Evolutionary conservation across 2,329 filamentous ascomycete genomes (phyloP).

Genomic region (Shiraia bambusicola): DNA sequence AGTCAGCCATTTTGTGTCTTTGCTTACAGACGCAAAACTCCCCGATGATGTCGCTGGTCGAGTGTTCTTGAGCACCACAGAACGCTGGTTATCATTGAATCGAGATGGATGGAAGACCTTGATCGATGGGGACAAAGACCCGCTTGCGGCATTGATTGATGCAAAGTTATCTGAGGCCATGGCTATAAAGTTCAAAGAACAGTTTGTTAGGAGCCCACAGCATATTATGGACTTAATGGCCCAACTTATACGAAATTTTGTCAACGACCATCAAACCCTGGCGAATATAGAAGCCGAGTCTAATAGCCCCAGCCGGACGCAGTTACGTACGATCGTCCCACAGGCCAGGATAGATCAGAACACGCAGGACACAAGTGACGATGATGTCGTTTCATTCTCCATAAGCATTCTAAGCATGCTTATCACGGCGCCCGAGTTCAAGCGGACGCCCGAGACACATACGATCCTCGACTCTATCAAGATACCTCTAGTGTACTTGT

Average conservation of each 20-base stretch:
- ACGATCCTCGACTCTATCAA: constrained; percentile 11
- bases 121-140: constrained; percentile 42
- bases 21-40: constrained; percentile 53
- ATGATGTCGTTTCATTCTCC: constrained; percentile 41
- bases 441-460: constrained; percentile 28
- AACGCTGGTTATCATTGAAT: constrained; percentile 54
- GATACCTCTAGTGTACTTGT: constrained; percentile 27
- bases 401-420: constrained; percentile 45
- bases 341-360: neutral
- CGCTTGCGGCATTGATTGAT: constrained; percentile 56
- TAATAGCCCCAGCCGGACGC: constrained; percentile 27
- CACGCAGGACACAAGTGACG: constrained; percentile 1
- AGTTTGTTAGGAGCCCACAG: constrained; percentile 63
- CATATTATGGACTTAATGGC: constrained; percentile 66
- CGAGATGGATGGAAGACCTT: constrained; percentile 15
- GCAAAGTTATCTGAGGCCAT: constrained; percentile 66
- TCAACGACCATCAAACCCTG: constrained; percentile 48
- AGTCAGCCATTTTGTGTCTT: constrained; percentile 24
- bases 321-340: constrained; percentile 29
- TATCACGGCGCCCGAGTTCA: constrained; percentile 37
- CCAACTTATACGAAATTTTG: constrained; percentile 55
- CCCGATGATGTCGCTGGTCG: constrained; percentile 58
- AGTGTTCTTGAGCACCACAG: constrained; percentile 62
- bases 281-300: constrained; percentile 38
- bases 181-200: constrained; percentile 63